Conservation (phyloP, 495 filamentous ascomycete species). For the Neurospora tetraspora region DNA sequence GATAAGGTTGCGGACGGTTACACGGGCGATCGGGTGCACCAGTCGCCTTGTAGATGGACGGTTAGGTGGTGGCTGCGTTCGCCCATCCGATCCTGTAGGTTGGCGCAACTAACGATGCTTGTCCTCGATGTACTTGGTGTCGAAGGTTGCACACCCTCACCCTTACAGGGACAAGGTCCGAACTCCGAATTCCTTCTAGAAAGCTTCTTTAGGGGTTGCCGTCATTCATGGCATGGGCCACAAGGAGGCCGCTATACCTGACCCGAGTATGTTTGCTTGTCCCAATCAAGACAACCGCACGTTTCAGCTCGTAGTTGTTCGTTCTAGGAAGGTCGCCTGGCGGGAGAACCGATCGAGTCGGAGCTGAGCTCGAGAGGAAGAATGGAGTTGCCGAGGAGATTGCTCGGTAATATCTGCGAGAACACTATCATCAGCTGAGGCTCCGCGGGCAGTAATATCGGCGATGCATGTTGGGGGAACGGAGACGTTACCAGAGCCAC, state of each 20-base stretch:
- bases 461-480: not conserved
- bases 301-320: not conserved
- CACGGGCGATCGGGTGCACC: not conserved
- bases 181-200: slow-evolving; percentile 6
- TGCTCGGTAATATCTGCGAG: not conserved
- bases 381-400: not conserved
- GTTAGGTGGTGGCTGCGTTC: not conserved
- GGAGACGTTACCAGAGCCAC: not conserved
- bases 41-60: not conserved
- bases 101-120: not conserved
- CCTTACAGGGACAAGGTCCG: not conserved
- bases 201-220: slow-evolving; percentile 1
- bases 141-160: not conserved
- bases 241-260: not conserved
- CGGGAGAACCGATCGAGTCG: not conserved
- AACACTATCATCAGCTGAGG: not conserved
- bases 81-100: not conserved
- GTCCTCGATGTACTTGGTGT: not conserved
- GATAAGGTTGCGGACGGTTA: not conserved
- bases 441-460: not conserved
- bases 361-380: not conserved
- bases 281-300: not conserved
- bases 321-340: not conserved
- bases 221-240: not conserved
- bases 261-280: not conserved